These are phyloP conservation scores for Calcarisporium arbuscula DNA, from an alignment of 2,329 filamentous ascomycete species.

Conservation along the genomic window DNA sequence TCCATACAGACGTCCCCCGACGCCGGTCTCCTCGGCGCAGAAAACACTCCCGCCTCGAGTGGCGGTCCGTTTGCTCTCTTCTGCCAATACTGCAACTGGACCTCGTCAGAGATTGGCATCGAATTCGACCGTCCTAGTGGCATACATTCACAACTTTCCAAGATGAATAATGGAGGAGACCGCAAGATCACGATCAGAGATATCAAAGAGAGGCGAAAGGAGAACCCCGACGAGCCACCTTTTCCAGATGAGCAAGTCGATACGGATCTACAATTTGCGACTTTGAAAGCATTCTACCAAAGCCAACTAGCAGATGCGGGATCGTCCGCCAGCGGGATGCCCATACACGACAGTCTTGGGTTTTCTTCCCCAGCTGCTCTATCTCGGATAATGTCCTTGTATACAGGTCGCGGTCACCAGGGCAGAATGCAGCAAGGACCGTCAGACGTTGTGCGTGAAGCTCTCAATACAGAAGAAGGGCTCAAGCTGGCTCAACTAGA, in stretches of 20 bases:
- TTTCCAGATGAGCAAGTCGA: conserved; percentile 45
- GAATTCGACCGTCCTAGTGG: conserved; percentile 85
- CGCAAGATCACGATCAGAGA: conserved; percentile 44
- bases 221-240: conserved; percentile 30
- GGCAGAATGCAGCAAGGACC: conserved; percentile 62
- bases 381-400: conserved; percentile 85
- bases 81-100: conserved; percentile 92
- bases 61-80: conserved; percentile 66
- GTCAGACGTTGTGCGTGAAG: conserved; percentile 73
- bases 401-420: conserved; percentile 59
- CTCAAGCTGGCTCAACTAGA: conserved; percentile 56
- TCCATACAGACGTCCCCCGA: conserved; percentile 55
- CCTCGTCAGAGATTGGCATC: conserved; percentile 80
- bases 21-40: conserved; percentile 36
- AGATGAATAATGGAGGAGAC: conserved; percentile 57
- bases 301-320: conserved; percentile 63
- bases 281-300: conserved; percentile 75
- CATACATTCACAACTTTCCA: conserved; percentile 73
- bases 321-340: conserved; percentile 42
- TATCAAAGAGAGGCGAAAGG: conserved; percentile 44
- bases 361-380: conserved; percentile 74
- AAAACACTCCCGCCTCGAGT: conserved; percentile 22
- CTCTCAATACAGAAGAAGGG: conserved; percentile 63
- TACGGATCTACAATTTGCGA: conserved; percentile 64
- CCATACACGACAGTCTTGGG: conserved; percentile 35